phyloP scores from a whole-genome alignment of 2,329 filamentous ascomycete genomes.

The Fusarium luffae region DNA sequence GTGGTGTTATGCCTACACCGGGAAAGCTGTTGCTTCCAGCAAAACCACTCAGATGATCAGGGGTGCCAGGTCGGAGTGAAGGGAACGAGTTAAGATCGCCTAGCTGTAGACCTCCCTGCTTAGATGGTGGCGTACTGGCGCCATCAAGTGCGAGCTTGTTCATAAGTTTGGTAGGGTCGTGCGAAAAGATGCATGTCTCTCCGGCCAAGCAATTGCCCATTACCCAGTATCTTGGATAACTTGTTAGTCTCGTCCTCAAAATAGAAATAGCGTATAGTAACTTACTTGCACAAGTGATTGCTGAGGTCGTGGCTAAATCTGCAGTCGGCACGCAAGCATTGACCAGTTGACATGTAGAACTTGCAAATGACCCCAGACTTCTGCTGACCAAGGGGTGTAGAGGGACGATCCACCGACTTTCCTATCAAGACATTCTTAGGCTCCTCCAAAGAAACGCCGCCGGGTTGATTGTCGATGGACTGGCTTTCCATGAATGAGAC shows the following conservation, averaged over 20 bases:
- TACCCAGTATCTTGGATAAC: conserved; percentile 81
- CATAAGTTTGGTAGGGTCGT: conserved; percentile 89
- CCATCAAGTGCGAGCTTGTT: conserved; percentile 82
- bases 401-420: conserved; percentile 86
- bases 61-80: conserved; percentile 70
- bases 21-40: conserved; percentile 62
- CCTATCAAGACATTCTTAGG: conserved; percentile 81
- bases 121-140: conserved; percentile 70
- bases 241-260: conserved; percentile 7
- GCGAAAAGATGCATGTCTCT: conserved; percentile 94
- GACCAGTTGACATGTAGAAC: conserved; percentile 95
- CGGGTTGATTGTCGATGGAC: conserved; percentile 51
- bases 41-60: conserved; percentile 68
- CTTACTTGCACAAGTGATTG: conserved; percentile 97
- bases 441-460: conserved; percentile 59
- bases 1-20: conserved; percentile 70
- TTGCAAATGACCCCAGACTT: conserved; percentile 95
- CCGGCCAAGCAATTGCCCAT: conserved; percentile 95
- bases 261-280: conserved; percentile 44
- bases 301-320: conserved; percentile 97
- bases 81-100: conserved; percentile 90
- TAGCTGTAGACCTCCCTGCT: conserved; percentile 77
- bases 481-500: conserved; percentile 84
- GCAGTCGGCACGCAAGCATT: conserved; percentile 94
- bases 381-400: conserved; percentile 79